Conservation (phyloP, 441 rosid genomes). For the Biscutella laevigata region DNA sequence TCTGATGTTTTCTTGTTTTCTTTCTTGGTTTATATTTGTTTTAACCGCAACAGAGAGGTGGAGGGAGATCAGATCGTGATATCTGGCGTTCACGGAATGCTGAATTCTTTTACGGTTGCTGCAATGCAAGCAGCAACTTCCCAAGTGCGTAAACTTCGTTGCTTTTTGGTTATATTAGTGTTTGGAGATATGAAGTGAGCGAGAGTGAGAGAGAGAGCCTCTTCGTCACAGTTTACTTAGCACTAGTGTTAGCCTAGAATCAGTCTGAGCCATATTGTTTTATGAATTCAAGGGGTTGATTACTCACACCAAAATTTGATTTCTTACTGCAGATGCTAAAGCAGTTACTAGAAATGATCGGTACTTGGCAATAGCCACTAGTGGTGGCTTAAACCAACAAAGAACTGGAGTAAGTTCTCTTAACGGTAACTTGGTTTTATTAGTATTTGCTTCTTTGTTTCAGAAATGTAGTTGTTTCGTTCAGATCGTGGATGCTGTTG, state of each 20-base stretch:
- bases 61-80: conserved; percentile 63
- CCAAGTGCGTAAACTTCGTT: conserved; percentile 34
- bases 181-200: not conserved
- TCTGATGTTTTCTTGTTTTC: not conserved
- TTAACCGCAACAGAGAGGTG: conserved; percentile 34
- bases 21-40: conserved; percentile 16
- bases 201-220: too few species aligned
- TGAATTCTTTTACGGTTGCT: conserved; percentile 58
- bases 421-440: not conserved
- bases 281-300: not conserved
- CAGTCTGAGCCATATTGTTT: not conserved
- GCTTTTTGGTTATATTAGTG: not conserved
- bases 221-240: too few species aligned
- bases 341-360: conserved; percentile 39
- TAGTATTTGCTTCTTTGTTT: not conserved
- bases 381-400: conserved; percentile 95
- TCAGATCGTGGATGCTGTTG: conserved; percentile 95
- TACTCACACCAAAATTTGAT: not conserved
- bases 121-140: conserved; percentile 63
- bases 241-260: too few species aligned
- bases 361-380: conserved; percentile 66
- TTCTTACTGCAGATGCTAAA: conserved; percentile 43
- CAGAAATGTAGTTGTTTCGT: not conserved
- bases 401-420: conserved; percentile 45
- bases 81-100: conserved; percentile 71